A percentile compares a stretch with the other conserved stretches of the same genome.
Conservation (phyloP, 2,329 filamentous ascomycete species). For the Orbilia ellipsospora region DNA sequence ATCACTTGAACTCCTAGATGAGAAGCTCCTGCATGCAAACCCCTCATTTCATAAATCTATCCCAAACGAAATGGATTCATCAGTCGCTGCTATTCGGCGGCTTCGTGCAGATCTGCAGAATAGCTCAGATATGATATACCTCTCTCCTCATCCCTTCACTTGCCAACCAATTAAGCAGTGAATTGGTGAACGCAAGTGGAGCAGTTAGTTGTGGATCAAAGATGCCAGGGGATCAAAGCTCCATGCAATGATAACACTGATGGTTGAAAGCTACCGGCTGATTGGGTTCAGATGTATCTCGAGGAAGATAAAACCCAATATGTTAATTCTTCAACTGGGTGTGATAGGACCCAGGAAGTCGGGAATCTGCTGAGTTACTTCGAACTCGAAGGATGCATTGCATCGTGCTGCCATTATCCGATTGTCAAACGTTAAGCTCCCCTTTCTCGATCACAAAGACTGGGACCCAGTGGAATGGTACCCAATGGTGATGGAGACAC, state of each 20-base stretch:
- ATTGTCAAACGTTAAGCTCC: constrained; percentile 20
- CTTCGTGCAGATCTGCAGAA: too few species aligned
- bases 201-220: constrained; percentile 1
- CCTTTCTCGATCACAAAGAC: constrained; percentile 36
- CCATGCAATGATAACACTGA: constrained; percentile 23
- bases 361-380: constrained; percentile 31
- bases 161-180: too few species aligned
- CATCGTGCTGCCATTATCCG: constrained; percentile 25
- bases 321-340: constrained; percentile 20
- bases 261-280: constrained; percentile 13
- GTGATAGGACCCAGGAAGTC: constrained; percentile 27
- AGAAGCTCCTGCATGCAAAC: too few species aligned
- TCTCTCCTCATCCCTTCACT: too few species aligned
- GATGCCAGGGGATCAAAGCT: constrained; percentile 10
- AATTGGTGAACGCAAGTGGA: constrained; percentile 11
- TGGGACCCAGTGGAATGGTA: neutral
- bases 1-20: too few species aligned
- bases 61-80: too few species aligned
- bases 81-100: too few species aligned
- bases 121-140: too few species aligned
- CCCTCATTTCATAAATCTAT: too few species aligned
- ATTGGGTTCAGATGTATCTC: constrained; percentile 15
- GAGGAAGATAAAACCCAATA: neutral
- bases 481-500: constrained; percentile 25
- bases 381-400: constrained; percentile 7